Percentiles rank a stretch among this genome's conserved stretches.
Evolutionary conservation across 352 stramenopile species (phyloP).

Genomic region (Blastocystis hominis): DNA sequence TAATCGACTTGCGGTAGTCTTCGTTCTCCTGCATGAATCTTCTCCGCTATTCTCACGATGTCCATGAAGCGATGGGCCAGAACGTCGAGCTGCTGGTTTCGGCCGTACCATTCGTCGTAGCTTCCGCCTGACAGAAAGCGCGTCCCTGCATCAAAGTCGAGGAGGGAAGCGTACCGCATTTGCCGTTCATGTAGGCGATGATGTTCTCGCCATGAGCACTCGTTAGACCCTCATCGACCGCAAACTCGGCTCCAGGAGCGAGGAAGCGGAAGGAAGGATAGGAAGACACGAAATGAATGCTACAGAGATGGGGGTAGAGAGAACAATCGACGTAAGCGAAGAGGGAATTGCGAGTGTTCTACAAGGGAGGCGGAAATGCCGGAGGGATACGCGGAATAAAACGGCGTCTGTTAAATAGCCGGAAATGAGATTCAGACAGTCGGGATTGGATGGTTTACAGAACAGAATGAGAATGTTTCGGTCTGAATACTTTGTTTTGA

Average conservation of each 20-base stretch:
- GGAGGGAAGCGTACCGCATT: not conserved
- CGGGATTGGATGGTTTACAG: not conserved
- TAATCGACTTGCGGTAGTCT: conserved; percentile 8
- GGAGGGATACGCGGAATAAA: not conserved
- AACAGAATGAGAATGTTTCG: conserved; percentile 33
- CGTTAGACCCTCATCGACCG: not conserved
- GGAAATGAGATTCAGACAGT: conserved; percentile 27
- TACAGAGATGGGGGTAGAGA: not conserved
- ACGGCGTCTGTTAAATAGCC: not conserved
- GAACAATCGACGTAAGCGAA: conserved; percentile 45
- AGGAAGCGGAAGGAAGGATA: conserved; percentile 31
- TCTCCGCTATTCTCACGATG: not conserved
- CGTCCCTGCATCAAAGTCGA: not conserved
- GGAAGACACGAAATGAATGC: not conserved
- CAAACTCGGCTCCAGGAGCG: not conserved
- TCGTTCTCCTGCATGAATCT: not conserved
- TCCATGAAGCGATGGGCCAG: conserved; percentile 45
- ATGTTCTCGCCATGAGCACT: conserved; percentile 30
- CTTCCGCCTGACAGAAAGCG: not conserved
- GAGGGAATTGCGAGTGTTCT: not conserved
- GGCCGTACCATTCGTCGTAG: conserved; percentile 30
- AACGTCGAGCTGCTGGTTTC: not conserved
- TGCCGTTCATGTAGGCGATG: conserved; percentile 40
- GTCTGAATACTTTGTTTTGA: conserved; percentile 1
- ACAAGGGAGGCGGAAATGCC: not conserved